These are phyloP conservation scores for Oryza punctata DNA, from an alignment of 176 grass and related monocot genomes.

Conservation along the genomic window DNA sequence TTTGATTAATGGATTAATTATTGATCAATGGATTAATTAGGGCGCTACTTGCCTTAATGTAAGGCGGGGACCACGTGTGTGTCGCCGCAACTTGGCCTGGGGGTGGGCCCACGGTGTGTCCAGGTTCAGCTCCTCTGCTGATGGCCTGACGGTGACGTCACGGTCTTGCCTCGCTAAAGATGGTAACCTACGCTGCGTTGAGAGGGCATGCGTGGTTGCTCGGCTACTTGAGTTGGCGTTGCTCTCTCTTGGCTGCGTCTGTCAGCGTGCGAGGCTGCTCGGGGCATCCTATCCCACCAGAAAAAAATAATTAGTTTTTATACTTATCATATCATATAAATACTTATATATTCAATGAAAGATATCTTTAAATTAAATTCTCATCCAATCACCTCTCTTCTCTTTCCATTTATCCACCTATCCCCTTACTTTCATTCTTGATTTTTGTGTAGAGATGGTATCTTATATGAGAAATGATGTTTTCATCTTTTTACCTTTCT, in stretches of 20 bases:
- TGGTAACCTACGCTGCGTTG: background rate
- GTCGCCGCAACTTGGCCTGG: conserved; percentile 25
- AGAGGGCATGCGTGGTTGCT: background rate
- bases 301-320: no score
- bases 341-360: no score
- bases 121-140: conserved; percentile 42
- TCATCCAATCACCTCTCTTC: no score
- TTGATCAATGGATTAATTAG: background rate
- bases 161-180: background rate
- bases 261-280: no score
- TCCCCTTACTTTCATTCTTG: no score
- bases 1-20: background rate
- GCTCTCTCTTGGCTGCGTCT: background rate
- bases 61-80: background rate
- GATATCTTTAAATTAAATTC: no score
- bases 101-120: conserved; percentile 31
- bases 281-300: no score
- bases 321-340: no score
- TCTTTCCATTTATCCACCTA: no score
- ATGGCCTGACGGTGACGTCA: conserved; percentile 35
- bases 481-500: no score
- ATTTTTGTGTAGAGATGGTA: no score
- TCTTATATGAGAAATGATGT: no score
- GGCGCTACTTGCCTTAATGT: conserved; percentile 39
- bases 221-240: background rate